Evolutionary conservation across 148 eudicot species (phyloP).

Genomic region (Rhododendron mucronatum): DNA sequence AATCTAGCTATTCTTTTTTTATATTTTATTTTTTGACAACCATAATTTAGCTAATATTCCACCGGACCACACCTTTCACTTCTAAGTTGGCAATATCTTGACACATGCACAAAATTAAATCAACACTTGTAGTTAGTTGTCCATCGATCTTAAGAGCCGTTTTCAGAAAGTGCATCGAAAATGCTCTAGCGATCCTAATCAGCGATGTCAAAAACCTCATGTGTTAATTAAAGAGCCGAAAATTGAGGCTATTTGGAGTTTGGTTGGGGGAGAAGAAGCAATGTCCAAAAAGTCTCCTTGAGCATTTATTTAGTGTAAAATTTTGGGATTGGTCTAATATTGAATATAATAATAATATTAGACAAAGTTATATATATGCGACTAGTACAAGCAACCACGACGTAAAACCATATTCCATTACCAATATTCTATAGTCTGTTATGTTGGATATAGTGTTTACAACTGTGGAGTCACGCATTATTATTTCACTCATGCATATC

Average conservation of each 20-base stretch:
- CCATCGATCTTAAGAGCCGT: too few species aligned
- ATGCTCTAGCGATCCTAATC: background rate
- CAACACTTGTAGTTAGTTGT: background rate
- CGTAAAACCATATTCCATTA: background rate
- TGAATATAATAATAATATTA: background rate
- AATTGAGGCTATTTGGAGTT: background rate
- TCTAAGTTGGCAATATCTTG: background rate
- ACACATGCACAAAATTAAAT: too few species aligned
- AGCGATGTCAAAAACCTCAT: background rate
- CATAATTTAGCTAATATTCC: background rate
- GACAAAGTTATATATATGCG: background rate
- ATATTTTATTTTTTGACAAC: too few species aligned
- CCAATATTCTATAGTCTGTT: background rate
- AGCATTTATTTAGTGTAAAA: background rate
- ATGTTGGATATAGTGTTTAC: background rate
- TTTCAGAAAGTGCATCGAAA: too few species aligned
- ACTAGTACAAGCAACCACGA: constrained; percentile 13
- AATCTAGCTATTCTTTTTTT: too few species aligned
- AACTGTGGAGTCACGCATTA: background rate
- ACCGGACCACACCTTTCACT: background rate
- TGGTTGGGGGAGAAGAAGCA: background rate
- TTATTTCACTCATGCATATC: background rate
- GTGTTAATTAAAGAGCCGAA: background rate
- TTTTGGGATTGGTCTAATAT: background rate
- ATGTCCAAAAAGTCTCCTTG: background rate